Evolutionary conservation across 106 monocot species (phyloP).

Genomic region (Acanthochlamys bracteata): DNA sequence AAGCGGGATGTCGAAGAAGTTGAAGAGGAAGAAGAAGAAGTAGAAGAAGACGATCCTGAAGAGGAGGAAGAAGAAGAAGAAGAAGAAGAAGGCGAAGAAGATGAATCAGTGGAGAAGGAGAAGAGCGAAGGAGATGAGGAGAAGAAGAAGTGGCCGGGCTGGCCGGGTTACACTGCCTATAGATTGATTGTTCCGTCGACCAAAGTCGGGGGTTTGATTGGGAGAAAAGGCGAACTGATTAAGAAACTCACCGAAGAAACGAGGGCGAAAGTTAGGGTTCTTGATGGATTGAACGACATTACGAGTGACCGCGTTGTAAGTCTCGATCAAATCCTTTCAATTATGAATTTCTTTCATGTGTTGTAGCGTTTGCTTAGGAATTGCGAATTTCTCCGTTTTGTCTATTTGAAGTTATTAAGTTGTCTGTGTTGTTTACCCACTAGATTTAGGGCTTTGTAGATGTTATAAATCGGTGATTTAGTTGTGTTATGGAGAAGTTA

Average conservation of each 20-base stretch:
- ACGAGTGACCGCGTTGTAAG: slow-evolving; percentile 70
- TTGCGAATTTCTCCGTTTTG: neutral
- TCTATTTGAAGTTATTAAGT: too few species aligned
- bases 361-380: neutral
- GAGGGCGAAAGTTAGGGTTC: slow-evolving; percentile 52
- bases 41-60: neutral
- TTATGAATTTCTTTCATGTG: neutral
- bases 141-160: slow-evolving; percentile 76
- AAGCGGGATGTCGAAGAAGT: neutral
- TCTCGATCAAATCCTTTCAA: neutral
- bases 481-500: too few species aligned
- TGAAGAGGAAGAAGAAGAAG: neutral
- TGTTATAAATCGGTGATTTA: too few species aligned
- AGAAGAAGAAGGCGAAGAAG: neutral
- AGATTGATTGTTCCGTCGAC: slow-evolving; percentile 60
- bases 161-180: slow-evolving; percentile 79
- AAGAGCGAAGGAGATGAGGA: neutral
- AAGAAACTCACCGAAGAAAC: slow-evolving; percentile 92
- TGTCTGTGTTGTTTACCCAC: too few species aligned
- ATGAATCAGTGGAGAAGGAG: neutral
- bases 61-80: neutral
- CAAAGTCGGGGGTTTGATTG: slow-evolving; percentile 85
- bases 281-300: slow-evolving; percentile 56
- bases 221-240: slow-evolving; percentile 72
- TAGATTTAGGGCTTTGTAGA: too few species aligned